Base-by-base conservation (phyloP, 1,139 yeast genomes). In the Nadsonia commutata region DNA sequence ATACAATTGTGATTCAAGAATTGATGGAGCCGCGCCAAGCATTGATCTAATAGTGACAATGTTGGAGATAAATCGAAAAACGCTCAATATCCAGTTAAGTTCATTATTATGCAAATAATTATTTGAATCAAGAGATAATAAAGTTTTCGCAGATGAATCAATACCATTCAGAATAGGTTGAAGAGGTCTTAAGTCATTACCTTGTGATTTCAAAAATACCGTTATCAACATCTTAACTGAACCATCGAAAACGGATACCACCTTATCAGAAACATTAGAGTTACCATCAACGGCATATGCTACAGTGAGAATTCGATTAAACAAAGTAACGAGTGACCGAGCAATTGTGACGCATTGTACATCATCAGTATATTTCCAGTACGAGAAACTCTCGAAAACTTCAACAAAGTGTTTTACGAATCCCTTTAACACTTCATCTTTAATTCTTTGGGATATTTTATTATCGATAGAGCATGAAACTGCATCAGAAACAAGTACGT, bases 331-430 rank as follows among this genome's bases (percentile, higher is more conserved):
- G 5, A 79, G 66, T 43, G 71, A 64, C 3, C 70, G 65, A 0
- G 93, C 86, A 41, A 85, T 68, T 50, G 76, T 73, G 53, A 75
- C 66, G 49, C 77, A 75, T 54, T 85, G 84, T 41, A 65, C 59
- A 1, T 74, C 64, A 20, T 70, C 60, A 27, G 66, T 63, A 57
- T 77, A 85, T 47, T 76, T 71, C 79, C 95, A 84, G 53, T 72
- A 76, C 5, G 71, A 64, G 54, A 79, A 82, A 50, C 84, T 78
- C 54, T 85, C 95, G 60, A 79, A 84, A 0, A 84, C 72, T 43
- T 71, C 72, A 18, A 83, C 61, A 44, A 78, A 64, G 56, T 80
- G 84, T 7, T 65, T 59, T 1, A 73, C 64, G 43, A 84, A 63
- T 47, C 72, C 72, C n/a, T 68, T 63, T 37, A 85, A 56, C 3